A percentile compares a stretch with the other conserved stretches of the same genome.
Evolutionary conservation across 345 rosid species (phyloP).

Genomic region (Euphorbia pulcherrima): DNA sequence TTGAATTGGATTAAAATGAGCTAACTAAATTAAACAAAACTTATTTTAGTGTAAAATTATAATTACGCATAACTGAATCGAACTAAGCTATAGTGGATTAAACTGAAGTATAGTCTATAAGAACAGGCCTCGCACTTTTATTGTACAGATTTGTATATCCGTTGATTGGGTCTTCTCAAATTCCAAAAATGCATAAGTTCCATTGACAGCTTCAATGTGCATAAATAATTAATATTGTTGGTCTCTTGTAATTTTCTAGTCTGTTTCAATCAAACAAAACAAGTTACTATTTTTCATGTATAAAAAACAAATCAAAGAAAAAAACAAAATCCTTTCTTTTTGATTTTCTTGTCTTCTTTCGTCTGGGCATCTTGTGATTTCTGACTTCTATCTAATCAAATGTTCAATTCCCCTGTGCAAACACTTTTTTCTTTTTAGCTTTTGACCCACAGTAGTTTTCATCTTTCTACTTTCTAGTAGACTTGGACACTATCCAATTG

Average conservation of each 20-base stretch:
- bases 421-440: not conserved
- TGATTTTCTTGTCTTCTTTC: not conserved
- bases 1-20: too few species aligned
- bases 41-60: too few species aligned
- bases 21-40: too few species aligned
- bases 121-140: too few species aligned
- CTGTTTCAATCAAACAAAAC: too few species aligned
- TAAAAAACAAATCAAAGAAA: too few species aligned
- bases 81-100: too few species aligned
- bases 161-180: not conserved
- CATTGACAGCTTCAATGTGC: slow-evolving; percentile 14
- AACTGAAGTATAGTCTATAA: too few species aligned
- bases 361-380: slow-evolving; percentile 7
- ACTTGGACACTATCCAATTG: too few species aligned
- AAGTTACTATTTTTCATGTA: too few species aligned
- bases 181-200: not conserved
- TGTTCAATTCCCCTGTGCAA: not conserved
- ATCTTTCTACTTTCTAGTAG: not conserved
- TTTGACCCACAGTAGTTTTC: not conserved
- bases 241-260: not conserved
- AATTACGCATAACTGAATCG: too few species aligned
- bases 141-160: not conserved
- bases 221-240: not conserved
- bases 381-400: not conserved
- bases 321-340: not conserved